These are phyloP conservation scores for Cladophialophora immunda DNA, from an alignment of 2,329 filamentous ascomycete species.

Conservation along the genomic window DNA sequence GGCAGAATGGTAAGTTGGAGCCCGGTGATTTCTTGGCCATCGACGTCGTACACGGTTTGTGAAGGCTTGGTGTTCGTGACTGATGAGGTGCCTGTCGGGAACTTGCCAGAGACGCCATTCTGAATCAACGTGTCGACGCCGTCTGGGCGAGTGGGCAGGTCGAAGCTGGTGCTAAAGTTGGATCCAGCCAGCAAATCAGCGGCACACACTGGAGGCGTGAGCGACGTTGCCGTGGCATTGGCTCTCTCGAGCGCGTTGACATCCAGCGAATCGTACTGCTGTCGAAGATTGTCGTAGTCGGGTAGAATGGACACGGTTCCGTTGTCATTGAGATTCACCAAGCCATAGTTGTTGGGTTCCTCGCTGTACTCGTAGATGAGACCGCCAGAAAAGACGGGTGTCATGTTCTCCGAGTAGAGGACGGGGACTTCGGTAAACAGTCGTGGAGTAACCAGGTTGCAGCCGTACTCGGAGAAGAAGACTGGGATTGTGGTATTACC, in stretches of 20 bases:
- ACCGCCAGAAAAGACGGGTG: constrained; percentile 65
- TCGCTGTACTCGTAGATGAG: constrained; percentile 61
- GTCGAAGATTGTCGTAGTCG: constrained; percentile 78
- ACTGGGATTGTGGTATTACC: constrained; percentile 66
- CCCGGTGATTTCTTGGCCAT: constrained; percentile 67
- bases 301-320: constrained; percentile 65
- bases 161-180: constrained; percentile 81
- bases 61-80: constrained; percentile 66
- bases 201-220: constrained; percentile 71
- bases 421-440: constrained; percentile 68
- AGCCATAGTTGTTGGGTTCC: constrained; percentile 59
- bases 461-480: constrained; percentile 74
- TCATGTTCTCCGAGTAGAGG: constrained; percentile 69
- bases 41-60: constrained; percentile 64
- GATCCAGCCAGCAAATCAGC: constrained; percentile 70
- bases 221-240: constrained; percentile 64
- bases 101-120: constrained; percentile 71
- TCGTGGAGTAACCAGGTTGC: constrained; percentile 66
- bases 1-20: constrained; percentile 66
- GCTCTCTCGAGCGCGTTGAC: constrained; percentile 71
- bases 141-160: constrained; percentile 72
- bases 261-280: constrained; percentile 78
- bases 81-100: constrained; percentile 69
- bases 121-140: constrained; percentile 77
- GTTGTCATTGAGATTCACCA: constrained; percentile 69